phyloP scores from a whole-genome alignment of 306 rosid species.

The Begonia fuchsioides region DNA sequence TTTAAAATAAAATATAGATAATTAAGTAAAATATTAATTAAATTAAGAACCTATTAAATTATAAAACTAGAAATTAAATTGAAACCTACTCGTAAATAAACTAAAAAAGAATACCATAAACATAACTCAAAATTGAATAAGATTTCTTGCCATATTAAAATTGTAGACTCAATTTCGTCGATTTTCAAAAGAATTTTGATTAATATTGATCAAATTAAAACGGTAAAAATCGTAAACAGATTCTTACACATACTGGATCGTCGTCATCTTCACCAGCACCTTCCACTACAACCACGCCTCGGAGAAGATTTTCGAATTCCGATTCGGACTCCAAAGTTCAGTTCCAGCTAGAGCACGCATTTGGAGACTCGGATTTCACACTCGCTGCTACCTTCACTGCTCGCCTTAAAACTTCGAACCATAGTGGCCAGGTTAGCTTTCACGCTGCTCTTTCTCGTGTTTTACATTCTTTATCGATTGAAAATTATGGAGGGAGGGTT shows the following conservation, averaged over 20 bases:
- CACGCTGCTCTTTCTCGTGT: neutral
- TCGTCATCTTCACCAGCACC: slow-evolving; percentile 13
- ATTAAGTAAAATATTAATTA: no score
- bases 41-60: no score
- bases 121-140: no score
- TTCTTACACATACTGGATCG: slow-evolving; percentile 16
- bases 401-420: slow-evolving; percentile 81
- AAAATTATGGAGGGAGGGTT: no score
- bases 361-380: slow-evolving; percentile 68
- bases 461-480: neutral
- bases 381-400: slow-evolving; percentile 80
- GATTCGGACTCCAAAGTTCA: slow-evolving; percentile 88
- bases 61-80: no score
- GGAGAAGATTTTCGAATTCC: slow-evolving; percentile 60
- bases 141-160: no score
- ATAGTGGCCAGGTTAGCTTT: slow-evolving; percentile 65
- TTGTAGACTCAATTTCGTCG: no score
- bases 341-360: slow-evolving; percentile 72
- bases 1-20: no score
- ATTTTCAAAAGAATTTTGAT: no score
- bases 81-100: no score
- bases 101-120: no score
- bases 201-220: no score
- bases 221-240: slow-evolving; percentile 22
- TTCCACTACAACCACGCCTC: slow-evolving; percentile 15